Base-by-base conservation (phyloP, 2,329 filamentous ascomycete genomes). In the Colletotrichum lini region DNA sequence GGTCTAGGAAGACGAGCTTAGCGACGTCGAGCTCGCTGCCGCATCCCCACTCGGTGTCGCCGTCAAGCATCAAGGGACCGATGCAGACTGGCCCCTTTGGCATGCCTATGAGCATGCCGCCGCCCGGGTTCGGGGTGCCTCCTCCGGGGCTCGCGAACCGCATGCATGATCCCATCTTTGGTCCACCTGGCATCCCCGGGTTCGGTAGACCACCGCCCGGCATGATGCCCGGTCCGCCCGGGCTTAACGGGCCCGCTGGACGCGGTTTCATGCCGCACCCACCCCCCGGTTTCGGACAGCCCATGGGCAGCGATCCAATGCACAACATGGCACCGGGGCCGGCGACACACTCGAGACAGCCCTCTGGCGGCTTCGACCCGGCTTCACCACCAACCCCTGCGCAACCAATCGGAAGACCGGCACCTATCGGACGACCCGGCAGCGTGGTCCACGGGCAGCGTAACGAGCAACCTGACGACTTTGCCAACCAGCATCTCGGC, bases 391-490 rank as follows among this genome's bases (percentile, higher is more conserved):
- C 83, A 35, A 81, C 85, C 13, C 85, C 89, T 65, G 86, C 91
- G 44, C 92, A 94, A 73, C 93, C 94, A 1, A 96, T 97, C 72
- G 89, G 92, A 56, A 89, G 95, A 65, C 96, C 95, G 35, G 90
- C 93, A 30, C 96, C 96, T 0, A 98, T 98, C 73, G 94, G 96
- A 73, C 90, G 95, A 44, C 96, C 96, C 0, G 91, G 92, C 18
- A 98, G 95, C 79, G 90, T 89, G 30, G 87, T 86, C 18, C 86
- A 88, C 57, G 88, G 87, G 16, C 86, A 86, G 54, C 83, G 84
- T 60, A 77, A 76, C 58, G 85, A 87, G 35, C 82, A 84, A 38
- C 91, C 92, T 67, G 84, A 94, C 23, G 94, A 96, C 66, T 90
- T 94, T 59, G 83, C 93, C 65, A 92, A 91, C 73, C 89, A 92